phyloP scores from a whole-genome alignment of 1,284 basidiomycete genomes.

The Irpex rosettiformis region DNA sequence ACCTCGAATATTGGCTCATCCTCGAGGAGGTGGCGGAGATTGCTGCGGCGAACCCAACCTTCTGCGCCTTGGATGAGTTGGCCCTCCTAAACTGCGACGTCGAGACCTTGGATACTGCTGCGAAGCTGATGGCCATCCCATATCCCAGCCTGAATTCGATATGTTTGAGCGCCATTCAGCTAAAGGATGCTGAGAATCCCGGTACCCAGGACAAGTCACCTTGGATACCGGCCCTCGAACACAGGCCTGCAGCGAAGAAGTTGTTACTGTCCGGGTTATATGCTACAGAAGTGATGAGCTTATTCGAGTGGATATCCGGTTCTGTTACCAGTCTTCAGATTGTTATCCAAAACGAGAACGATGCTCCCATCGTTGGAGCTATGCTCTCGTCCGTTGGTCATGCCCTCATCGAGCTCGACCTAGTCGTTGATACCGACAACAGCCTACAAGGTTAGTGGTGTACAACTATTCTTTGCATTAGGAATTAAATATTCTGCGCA shows the following conservation, averaged over 20 bases:
- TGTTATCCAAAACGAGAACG: neutral
- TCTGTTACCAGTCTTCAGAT: neutral
- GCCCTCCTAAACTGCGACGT: neutral
- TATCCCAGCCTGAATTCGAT: neutral
- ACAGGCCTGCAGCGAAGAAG: neutral
- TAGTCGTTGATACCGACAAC: conserved; percentile 11
- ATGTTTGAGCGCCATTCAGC: neutral
- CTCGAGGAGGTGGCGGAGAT: neutral
- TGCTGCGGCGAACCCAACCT: neutral
- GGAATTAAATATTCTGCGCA: neutral
- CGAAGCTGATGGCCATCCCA: neutral
- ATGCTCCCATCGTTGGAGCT: neutral
- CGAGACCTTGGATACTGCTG: neutral
- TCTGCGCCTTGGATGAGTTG: neutral
- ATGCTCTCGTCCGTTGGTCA: neutral
- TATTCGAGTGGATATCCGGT: neutral
- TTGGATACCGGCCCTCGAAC: neutral
- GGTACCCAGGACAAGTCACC: neutral
- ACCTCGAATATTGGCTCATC: neutral
- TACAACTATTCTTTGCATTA: neutral
- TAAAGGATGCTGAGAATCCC: neutral
- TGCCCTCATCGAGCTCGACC: conserved; percentile 2
- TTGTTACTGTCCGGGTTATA: neutral
- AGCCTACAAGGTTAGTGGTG: conserved; percentile 9
- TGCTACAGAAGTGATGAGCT: neutral